Evolutionary conservation across 129 eudicot species (phyloP), one percentile per base, ranked within the genome.

Genomic region (Dittrichia graveolens): DNA sequence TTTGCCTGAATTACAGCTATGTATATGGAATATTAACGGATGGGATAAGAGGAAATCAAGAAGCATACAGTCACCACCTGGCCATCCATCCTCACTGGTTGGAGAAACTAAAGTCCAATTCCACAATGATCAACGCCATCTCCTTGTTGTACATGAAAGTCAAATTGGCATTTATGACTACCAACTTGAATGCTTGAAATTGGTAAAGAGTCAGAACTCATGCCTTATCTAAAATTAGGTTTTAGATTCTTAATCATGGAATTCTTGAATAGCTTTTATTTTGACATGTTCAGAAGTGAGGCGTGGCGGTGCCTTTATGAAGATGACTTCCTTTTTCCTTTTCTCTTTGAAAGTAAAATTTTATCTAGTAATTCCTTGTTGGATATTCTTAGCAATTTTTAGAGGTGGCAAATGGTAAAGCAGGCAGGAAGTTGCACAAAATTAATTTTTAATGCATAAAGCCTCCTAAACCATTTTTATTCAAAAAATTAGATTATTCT

Each of bases 71-170:
- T 71, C 80, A 7, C 96, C 96, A 8, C 83, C 95, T 46, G 88
- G 89, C 13, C 81, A 74, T 48, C 68, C 80, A 6, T 37, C 89
- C 72, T 80, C 96, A 49, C 39, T 87, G 38, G 75, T 66, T 60
- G 95, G 91, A 73, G 96, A 90, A 77, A 90, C 96, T 40, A 81
- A 71, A 77, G 95, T 90, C 56, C 95, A 90, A 50, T 90, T 85
- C 65, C 96, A 90, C 78, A 85, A 87, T 67, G 88, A 90, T 76
- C 96, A 87, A 77, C 78, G 85, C 40, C 91, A 82, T 75, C 59
- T 90, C 13, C 89, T 90, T 0, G 96, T 87, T 43, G 87, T 87
- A 43, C 95, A 90, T 80, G 95, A 90, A 74, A 90, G 89, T 74
- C 95, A 87, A 69, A 77, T 90, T 43, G 91, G 89, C 48, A 48